Base-by-base conservation (phyloP, 768 basidiomycete genomes). In the Russula dissimulans region DNA sequence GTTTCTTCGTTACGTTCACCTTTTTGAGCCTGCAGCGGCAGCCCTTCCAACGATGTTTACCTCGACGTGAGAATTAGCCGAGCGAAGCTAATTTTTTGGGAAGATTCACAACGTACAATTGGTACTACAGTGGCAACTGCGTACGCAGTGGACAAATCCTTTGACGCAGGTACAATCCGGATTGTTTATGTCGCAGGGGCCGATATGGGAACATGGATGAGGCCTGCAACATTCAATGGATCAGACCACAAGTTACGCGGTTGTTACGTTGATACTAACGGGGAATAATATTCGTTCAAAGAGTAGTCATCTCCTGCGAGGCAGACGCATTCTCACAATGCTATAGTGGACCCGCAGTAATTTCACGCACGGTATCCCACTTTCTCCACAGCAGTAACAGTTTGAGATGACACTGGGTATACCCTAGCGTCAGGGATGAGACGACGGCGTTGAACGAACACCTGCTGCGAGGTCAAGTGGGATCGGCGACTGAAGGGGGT, bases 151-250 rank as follows among this genome's bases (percentile, higher is more conserved):
- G 0, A 78, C 73, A n/a, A 73, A 69, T 54, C 78, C 79, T 29
- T 66, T 62, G 63, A 72, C 76, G 69, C 87, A 89, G 3, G 70
- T 65, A 58, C 86, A 88, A 0, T 71, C 51, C 0, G 71, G 67
- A 11, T 68, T 68, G 12, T 55, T 54, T 29, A 67, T 66, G 54
- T 70, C 71, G 65, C 87, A 89, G 5, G 79, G 77, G 0, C 86
- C 87, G 12, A 65, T 43, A 68, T 89, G 85, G 15, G 70, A 67
- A 67, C 86, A 87, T 26, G 81, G 83, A 10, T 70, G 64, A 31
- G 41, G 52, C 22, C 51, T 58, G 43, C 17, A 15, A 36, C 79
- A 82, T 41, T 9, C 42, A 36, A 11, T 38, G 0, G 4, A 7
- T 46, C 18, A 36, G 34, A 3, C 12, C 22, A 38, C 22, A 41